Conservation (phyloP, 345 rosid species). For the Populus davidiana region DNA sequence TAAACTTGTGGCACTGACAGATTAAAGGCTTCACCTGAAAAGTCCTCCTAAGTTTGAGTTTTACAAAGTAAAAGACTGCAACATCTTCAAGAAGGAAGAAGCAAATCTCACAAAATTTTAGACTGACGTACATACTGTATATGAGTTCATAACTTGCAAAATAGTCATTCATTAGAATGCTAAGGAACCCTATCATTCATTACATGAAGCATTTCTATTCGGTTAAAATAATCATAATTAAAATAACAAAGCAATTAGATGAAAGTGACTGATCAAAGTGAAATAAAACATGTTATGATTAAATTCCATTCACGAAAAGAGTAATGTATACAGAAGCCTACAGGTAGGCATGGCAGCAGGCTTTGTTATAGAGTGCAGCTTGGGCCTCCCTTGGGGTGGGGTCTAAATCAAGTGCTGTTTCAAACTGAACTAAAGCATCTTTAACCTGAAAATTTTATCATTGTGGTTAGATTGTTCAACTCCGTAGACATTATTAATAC, state of each 20-base stretch:
- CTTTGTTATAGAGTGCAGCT: constrained; percentile 94
- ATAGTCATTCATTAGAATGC: background rate
- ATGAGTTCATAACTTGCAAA: background rate
- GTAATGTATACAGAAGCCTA: constrained; percentile 19
- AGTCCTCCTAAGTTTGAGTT: background rate
- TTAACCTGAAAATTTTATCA: constrained; percentile 55
- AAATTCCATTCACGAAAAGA: background rate
- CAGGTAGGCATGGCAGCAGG: constrained; percentile 88
- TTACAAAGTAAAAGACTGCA: background rate
- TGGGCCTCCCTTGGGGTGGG: constrained; percentile 78
- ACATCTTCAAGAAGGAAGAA: background rate
- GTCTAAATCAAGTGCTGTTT: constrained; percentile 67
- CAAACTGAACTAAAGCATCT: constrained; percentile 81
- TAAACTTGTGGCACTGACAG: background rate
- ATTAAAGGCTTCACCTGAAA: no score
- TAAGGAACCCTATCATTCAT: background rate
- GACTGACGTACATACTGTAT: background rate
- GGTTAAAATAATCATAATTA: background rate
- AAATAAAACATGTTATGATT: background rate
- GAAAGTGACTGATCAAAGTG: background rate
- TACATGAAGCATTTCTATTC: background rate
- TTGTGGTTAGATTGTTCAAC: background rate
- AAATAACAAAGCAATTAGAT: background rate
- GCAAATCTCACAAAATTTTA: background rate
- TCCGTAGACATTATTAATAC: background rate